phyloP scores from a whole-genome alignment of 768 basidiomycete species.

The Tylopilus sp. region DNA sequence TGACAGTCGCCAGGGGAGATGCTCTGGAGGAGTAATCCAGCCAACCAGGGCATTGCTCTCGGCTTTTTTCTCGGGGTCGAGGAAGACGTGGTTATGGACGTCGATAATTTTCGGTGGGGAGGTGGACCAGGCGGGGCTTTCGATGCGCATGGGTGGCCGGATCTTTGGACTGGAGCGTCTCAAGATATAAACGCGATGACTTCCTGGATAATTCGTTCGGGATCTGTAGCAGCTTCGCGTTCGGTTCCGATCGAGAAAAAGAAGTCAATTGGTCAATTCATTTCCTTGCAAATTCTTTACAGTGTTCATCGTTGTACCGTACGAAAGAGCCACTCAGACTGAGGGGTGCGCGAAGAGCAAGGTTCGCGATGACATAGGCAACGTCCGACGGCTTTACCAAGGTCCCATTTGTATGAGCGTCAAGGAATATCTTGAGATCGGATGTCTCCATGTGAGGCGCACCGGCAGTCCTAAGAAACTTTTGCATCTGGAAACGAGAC shows the following conservation, averaged over 20 bases:
- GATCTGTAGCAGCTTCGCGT: conserved; percentile 10
- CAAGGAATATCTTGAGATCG: conserved; percentile 57
- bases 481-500: conserved; percentile 62
- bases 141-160: conserved; percentile 4
- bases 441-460: conserved; percentile 48
- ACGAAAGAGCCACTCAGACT: conserved; percentile 74
- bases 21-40: conserved; percentile 60
- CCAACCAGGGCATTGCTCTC: conserved; percentile 46
- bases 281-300: conserved; percentile 48
- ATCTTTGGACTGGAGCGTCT: conserved; percentile 9
- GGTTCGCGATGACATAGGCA: conserved; percentile 75
- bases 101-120: conserved; percentile 40
- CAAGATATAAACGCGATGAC: neutral
- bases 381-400: conserved; percentile 72
- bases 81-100: conserved; percentile 77
- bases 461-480: conserved; percentile 47
- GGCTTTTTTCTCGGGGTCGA: conserved; percentile 47
- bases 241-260: conserved; percentile 14
- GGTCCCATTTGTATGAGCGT: conserved; percentile 57
- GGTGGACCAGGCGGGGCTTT: neutral
- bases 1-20: conserved; percentile 62
- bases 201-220: conserved; percentile 17
- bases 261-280: conserved; percentile 8
- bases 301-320: conserved; percentile 74
- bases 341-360: conserved; percentile 63